Evolutionary conservation across 2,329 filamentous ascomycete species (phyloP).

Genomic region (Meredithiella fracta): DNA sequence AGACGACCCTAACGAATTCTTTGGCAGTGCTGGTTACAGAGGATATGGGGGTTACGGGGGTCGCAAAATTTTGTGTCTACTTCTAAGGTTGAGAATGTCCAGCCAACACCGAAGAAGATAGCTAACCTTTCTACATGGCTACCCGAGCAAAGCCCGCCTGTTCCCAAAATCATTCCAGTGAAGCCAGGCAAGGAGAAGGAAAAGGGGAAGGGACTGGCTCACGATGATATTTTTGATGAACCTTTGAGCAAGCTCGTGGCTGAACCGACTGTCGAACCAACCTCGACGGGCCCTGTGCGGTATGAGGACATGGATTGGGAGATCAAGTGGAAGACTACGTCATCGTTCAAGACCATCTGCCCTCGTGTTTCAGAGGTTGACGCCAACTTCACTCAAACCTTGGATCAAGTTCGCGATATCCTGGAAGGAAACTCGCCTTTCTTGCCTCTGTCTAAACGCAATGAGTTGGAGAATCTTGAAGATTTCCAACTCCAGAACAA

Average conservation of each 20-base stretch:
- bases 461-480: conserved; percentile 9
- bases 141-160: too few species aligned
- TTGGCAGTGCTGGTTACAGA: background rate
- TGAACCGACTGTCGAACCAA: background rate
- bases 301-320: conserved; percentile 12
- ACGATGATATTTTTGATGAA: background rate
- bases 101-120: background rate
- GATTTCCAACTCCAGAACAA: conserved; percentile 11
- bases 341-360: conserved; percentile 11
- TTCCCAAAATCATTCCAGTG: too few species aligned
- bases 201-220: too few species aligned
- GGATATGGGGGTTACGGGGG: background rate
- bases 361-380: conserved; percentile 1
- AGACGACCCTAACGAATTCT: background rate
- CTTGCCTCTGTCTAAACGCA: conserved; percentile 6
- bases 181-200: too few species aligned
- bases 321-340: conserved; percentile 8
- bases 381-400: background rate
- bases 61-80: background rate
- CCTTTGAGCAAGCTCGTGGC: background rate
- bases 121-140: too few species aligned
- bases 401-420: conserved; percentile 12
- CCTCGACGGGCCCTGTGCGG: background rate
- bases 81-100: too few species aligned
- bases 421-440: conserved; percentile 9